Conservation (phyloP, 495 filamentous ascomycete species). For the Aspergillus biplanus region DNA sequence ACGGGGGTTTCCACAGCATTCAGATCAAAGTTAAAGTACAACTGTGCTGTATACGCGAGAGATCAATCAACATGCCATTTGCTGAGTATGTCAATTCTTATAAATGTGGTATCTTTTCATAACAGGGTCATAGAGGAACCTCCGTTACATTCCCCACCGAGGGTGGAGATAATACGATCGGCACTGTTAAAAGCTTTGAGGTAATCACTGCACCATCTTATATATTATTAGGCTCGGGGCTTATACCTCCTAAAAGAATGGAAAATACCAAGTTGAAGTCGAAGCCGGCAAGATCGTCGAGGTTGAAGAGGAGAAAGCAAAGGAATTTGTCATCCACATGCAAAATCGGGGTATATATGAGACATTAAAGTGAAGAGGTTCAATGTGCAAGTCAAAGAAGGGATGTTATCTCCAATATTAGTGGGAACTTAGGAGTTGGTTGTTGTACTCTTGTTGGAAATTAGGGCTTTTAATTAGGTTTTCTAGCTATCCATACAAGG, state of each 20-base stretch:
- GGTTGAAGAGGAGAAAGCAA: conserved; percentile 5
- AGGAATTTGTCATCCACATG: neutral
- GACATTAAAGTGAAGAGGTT: neutral
- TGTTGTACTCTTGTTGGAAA: too few relatives aligned
- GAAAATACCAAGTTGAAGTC: conserved; percentile 5
- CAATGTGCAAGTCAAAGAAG: too few relatives aligned
- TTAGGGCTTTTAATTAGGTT: too few relatives aligned
- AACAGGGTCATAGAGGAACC: neutral
- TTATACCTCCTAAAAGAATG: neutral
- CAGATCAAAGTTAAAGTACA: neutral
- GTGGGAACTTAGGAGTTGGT: neutral
- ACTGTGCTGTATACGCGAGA: neutral
- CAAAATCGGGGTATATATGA: neutral
- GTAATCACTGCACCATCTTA: neutral
- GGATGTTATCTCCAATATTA: neutral
- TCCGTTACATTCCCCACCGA: conserved; percentile 4
- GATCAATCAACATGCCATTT: neutral
- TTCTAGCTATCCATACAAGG: too few relatives aligned
- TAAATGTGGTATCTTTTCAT: neutral
- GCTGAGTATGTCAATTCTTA: conserved; percentile 3
- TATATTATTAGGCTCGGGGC: neutral
- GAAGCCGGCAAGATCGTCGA: conserved; percentile 1
- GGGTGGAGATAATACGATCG: neutral
- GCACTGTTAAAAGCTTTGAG: conserved; percentile 1
- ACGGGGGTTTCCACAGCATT: neutral